Evolutionary conservation across 768 basidiomycete genomes (phyloP), one percentile per base, ranked within the genome.

Genomic region (Leccinum broughii): DNA sequence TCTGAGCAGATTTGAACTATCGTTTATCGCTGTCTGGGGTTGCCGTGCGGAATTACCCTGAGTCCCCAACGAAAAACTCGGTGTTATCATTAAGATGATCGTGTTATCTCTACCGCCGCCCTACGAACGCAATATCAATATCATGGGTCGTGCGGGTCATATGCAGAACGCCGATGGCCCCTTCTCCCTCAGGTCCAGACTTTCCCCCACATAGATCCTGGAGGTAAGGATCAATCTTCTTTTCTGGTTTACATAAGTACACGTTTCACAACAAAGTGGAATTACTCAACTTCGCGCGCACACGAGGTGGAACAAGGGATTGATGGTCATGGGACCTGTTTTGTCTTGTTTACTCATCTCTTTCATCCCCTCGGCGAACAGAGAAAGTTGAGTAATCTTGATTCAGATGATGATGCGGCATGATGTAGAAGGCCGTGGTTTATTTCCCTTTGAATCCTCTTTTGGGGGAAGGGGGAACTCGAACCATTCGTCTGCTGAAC

Each of bases 111-210:
- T 7, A 55, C 60, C 44, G 44, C 44, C 44, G 17, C 44, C 44
- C n/a, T 46, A 46, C 44, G 44, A 46, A 46, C 20, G 20, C 20
- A 46, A 46, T n/a, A 41, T 14, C 9, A 17, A 15, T 6, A 37
- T 8, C 39, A 62, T 61, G 24, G 26, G 35, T 20, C 14, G 7
- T 52, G 62, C 51, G 59, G 66, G 46, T 66, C 68, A 22, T 54
- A 56, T 59, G 55, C 20, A 58, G 69, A 46, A 46, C 10, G 14
- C 59, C 59, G 55, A 61, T 32, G 10, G 15, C 15, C 50, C 35
- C 20, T 20, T 11, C 44, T 46, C n/a, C 20, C 44, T 46, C 44
- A 46, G 44, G 44, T 20, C 44, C 20, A 46, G 20, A 6, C 44
- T 20, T 46, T 46, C 20, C 44, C 41, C 44, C 44, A 20, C 44